Base-by-base conservation (phyloP, 1,284 basidiomycete species). In the Laetiporus sulphureus region DNA sequence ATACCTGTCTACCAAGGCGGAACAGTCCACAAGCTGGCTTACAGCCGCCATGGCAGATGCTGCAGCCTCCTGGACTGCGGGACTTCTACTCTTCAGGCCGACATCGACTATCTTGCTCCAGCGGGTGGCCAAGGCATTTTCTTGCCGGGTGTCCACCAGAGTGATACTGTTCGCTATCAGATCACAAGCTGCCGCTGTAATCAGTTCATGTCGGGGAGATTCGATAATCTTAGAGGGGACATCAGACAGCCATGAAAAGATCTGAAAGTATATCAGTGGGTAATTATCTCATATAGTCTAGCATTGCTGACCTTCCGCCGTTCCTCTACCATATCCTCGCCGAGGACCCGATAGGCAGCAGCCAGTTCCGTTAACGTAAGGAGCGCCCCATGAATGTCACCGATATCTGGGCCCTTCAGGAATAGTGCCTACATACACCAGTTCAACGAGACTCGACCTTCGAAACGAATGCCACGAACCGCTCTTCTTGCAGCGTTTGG, bases 361-460 rank as follows among this genome's bases (percentile, higher is more conserved):
- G 86, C 80, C 6, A 96, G 65, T 55, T 91, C 82, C 4, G 75
- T 72, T 22, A 97, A 66, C 1, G 79, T 79, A 11, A 85, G 68
- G 5, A 97, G 63, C n/a, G 76, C 81, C 2, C 94, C 94, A 57
- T 97, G 93, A 2, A 91, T 65, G 54, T 89, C 84, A 16, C 72
- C 67, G 4, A 69, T 55, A 58, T 97, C 92, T 16, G 82, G 62
- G 1, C 82, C 84, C 8, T 66, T 60, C 15, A 94, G 63, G 16
- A 83, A 62, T 92, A 53, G 40, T 29, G 32, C 21, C 8, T 27
- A 27, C 13, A 27, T 20, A 38, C 24, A 3, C 4, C 24, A n/a
- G n/a, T n/a, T n/a, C n/a, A n/a, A n/a, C n/a, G n/a, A n/a, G n/a
- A n/a, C n/a, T n/a, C n/a, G 10, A 21, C 10, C 24, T 10, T 24